Conservation (phyloP, 176 grass and related monocot species). For the Echinochloa phyllopogon region DNA sequence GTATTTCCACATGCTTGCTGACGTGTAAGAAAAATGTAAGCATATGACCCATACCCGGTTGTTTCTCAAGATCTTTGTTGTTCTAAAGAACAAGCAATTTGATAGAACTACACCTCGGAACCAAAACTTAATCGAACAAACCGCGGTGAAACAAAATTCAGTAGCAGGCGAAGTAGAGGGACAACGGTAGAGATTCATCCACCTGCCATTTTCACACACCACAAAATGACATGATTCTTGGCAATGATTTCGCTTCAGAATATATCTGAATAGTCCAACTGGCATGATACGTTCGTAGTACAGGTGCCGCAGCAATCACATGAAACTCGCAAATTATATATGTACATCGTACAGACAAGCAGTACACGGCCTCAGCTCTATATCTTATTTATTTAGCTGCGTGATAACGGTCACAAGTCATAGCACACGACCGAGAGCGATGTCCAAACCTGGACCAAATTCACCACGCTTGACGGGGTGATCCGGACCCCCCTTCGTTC, state of each 20-base stretch:
- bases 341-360: slow-evolving; percentile 49
- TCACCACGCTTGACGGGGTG: slow-evolving; percentile 66
- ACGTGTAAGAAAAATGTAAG: neutral
- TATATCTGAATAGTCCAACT: slow-evolving; percentile 12
- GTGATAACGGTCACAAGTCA: slow-evolving; percentile 31
- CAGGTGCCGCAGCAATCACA: slow-evolving; percentile 36
- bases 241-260: slow-evolving; percentile 26
- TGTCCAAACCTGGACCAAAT: slow-evolving; percentile 20
- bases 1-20: slow-evolving; percentile 1
- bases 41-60: neutral
- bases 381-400: slow-evolving; percentile 55
- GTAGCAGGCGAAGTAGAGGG: neutral
- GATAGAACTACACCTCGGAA: neutral
- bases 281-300: slow-evolving; percentile 13
- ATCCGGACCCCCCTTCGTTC: slow-evolving; percentile 60
- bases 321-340: slow-evolving; percentile 38
- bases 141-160: neutral
- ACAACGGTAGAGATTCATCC: neutral
- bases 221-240: slow-evolving; percentile 28
- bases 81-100: neutral
- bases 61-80: neutral
- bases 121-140: neutral
- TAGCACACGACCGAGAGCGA: neutral
- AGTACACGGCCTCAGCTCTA: slow-evolving; percentile 24
- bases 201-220: slow-evolving; percentile 17